phyloP scores from a whole-genome alignment of 2,329 filamentous ascomycete species.

The Tolypocladium tropicale region DNA sequence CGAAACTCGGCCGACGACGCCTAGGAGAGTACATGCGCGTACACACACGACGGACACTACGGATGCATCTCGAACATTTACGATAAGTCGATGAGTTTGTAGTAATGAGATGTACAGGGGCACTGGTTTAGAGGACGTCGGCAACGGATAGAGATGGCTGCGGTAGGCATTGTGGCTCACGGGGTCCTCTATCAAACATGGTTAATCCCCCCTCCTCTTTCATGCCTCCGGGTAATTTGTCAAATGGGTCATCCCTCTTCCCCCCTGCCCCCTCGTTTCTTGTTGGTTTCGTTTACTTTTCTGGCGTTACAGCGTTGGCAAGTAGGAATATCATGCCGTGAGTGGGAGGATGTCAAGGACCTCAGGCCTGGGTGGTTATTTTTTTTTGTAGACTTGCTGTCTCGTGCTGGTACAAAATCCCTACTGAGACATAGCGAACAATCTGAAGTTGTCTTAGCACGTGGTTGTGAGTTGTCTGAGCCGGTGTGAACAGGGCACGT shows the following conservation, averaged over 20 bases:
- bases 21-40: neutral
- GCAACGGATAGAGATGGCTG: neutral
- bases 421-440: neutral
- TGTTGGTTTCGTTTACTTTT: neutral
- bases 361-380: neutral
- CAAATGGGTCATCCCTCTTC: neutral
- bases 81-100: neutral
- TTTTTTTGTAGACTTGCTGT: neutral
- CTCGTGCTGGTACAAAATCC: neutral
- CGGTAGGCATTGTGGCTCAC: neutral
- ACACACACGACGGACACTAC: neutral
- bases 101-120: neutral
- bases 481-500: neutral
- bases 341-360: neutral
- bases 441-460: too few species aligned
- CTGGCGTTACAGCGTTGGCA: conserved; percentile 4
- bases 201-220: neutral
- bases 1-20: conserved; percentile 4
- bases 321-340: neutral
- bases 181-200: neutral
- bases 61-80: neutral
- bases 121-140: neutral
- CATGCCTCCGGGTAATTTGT: neutral
- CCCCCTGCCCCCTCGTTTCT: neutral
- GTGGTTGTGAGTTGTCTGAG: neutral